phyloP scores from a whole-genome alignment of 176 grass and related monocot species.

The Ensete glaucum region DNA sequence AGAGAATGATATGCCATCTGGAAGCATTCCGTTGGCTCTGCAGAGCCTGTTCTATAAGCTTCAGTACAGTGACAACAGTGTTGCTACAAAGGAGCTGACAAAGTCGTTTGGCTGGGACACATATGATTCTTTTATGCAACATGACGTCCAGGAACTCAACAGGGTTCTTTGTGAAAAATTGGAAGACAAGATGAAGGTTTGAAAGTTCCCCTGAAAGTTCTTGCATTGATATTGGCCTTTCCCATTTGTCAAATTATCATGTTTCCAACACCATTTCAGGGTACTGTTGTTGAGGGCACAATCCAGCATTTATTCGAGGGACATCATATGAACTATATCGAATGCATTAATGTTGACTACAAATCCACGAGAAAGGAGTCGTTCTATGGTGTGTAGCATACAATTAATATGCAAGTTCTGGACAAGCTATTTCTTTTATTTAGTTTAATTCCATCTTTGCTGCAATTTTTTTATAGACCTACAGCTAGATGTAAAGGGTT shows the following conservation, averaged over 20 bases:
- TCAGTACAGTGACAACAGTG: slow-evolving; percentile 19
- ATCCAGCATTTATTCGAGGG: slow-evolving; percentile 10
- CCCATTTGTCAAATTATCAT: background rate
- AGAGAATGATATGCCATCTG: slow-evolving; percentile 20
- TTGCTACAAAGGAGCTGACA: slow-evolving; percentile 20
- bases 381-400: slow-evolving; percentile 10
- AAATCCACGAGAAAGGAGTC: slow-evolving; percentile 11
- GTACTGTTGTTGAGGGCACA: slow-evolving; percentile 13
- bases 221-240: background rate
- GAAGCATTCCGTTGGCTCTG: slow-evolving; percentile 19
- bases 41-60: slow-evolving; percentile 22
- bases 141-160: slow-evolving; percentile 22
- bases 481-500: slow-evolving; percentile 22
- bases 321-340: slow-evolving; percentile 7
- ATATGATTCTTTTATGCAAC: slow-evolving; percentile 18
- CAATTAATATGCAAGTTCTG: background rate
- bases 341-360: slow-evolving; percentile 9
- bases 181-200: slow-evolving; percentile 23
- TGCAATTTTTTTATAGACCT: slow-evolving; percentile 9
- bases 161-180: slow-evolving; percentile 23
- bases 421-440: background rate
- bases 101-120: slow-evolving; percentile 21
- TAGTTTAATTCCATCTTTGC: background rate
- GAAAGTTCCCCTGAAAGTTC: background rate
- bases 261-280: background rate